phyloP scores from a whole-genome alignment of 75 land plant genomes.

The Cunninghamia lanceolata region DNA sequence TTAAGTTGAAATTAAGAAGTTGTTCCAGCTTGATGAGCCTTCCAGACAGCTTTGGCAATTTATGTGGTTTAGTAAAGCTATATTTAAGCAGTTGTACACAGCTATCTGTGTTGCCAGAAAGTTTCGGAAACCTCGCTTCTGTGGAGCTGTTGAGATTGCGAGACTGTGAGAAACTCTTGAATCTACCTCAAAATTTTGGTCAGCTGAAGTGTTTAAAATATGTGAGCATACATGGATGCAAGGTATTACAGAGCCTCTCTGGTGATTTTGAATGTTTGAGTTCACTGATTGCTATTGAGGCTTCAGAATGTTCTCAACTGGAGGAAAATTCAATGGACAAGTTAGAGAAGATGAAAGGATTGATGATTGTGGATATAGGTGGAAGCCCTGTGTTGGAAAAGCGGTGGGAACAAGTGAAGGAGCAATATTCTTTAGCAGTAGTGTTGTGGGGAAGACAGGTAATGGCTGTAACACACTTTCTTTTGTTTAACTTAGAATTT shows the following conservation, averaged over 20 bases:
- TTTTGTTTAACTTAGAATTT: no score
- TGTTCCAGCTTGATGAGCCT: no score
- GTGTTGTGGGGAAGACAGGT: neutral
- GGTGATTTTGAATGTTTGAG: neutral
- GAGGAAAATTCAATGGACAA: neutral
- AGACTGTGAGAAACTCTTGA: neutral
- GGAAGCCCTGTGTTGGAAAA: neutral
- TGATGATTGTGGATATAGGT: neutral
- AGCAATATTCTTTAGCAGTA: neutral
- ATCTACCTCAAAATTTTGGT: neutral
- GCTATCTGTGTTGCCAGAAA: neutral
- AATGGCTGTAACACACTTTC: no score
- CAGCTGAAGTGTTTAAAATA: neutral
- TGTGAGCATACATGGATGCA: neutral
- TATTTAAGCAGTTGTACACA: no score
- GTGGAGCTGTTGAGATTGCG: no score
- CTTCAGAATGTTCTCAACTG: neutral
- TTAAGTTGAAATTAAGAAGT: no score
- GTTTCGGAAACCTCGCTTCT: neutral
- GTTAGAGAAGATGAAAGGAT: neutral
- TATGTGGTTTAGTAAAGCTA: no score
- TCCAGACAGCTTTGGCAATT: no score
- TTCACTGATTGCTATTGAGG: neutral
- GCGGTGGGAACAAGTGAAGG: neutral
- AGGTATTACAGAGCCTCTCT: neutral